These are phyloP conservation scores for carrot (Daucus carota) DNA, from an alignment of 129 eudicot genomes.

Conservation along the genomic window DNA sequence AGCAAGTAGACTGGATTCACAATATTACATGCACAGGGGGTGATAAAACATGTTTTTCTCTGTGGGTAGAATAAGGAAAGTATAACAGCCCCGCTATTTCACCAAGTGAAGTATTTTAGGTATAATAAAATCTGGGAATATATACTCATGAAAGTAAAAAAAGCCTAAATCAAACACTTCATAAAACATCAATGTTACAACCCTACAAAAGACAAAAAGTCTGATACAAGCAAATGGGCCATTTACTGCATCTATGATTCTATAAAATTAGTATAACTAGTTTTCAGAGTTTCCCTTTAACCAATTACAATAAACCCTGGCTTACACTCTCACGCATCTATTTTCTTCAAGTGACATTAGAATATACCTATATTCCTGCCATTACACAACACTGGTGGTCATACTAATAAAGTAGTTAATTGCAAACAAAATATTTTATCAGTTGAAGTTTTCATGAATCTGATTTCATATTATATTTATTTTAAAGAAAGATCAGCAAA, in stretches of 20 bases:
- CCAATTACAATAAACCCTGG: background rate
- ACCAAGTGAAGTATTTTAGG: background rate
- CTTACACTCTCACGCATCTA: background rate
- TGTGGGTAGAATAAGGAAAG: background rate
- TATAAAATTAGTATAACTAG: background rate
- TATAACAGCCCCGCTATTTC: background rate
- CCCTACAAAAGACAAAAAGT: background rate
- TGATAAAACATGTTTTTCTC: background rate
- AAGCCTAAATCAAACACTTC: background rate
- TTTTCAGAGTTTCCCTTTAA: background rate
- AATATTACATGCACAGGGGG: background rate
- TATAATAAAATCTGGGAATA: background rate
- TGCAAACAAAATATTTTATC: background rate
- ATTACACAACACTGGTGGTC: background rate
- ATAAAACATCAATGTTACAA: background rate
- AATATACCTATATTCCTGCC: background rate
- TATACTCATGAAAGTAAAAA: background rate
- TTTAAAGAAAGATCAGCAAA: constrained; percentile 2
- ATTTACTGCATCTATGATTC: background rate
- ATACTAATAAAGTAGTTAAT: background rate
- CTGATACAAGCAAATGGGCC: background rate
- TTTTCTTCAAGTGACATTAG: background rate
- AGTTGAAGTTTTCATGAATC: background rate
- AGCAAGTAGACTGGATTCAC: background rate
- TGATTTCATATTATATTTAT: no score